Percentiles rank a stretch among this genome's conserved stretches.
phyloP scores from a whole-genome alignment of 805 yeast genomes.

The Wickerhamomyces alni region DNA sequence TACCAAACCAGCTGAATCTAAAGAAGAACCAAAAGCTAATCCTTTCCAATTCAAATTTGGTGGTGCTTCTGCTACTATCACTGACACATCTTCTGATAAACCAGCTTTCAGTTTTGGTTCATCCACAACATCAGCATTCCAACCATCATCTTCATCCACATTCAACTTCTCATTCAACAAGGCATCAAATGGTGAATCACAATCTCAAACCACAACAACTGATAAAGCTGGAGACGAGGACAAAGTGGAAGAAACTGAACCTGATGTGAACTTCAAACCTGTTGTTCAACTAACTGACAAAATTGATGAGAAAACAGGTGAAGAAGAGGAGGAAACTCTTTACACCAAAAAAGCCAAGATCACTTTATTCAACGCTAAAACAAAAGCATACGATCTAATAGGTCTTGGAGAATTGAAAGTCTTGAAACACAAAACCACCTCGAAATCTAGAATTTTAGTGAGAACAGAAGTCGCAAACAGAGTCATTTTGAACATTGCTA shows the following conservation, averaged over 20 bases:
- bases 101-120: constrained; percentile 7
- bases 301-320: constrained; percentile 66
- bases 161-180: background rate
- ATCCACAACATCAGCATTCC: constrained; percentile 3
- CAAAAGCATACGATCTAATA: constrained; percentile 48
- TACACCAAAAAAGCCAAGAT: constrained; percentile 69
- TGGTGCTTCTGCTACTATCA: background rate
- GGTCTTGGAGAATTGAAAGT: constrained; percentile 85
- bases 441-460: constrained; percentile 63
- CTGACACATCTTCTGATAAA: constrained; percentile 1
- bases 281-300: constrained; percentile 41
- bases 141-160: constrained; percentile 6
- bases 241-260: constrained; percentile 37
- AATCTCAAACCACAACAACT: too few species aligned
- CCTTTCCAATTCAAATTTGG: constrained; percentile 22
- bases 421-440: constrained; percentile 50
- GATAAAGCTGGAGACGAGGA: constrained; percentile 29
- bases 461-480: constrained; percentile 89
- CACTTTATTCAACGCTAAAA: constrained; percentile 48
- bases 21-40: constrained; percentile 4
- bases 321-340: constrained; percentile 66
- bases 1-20: constrained; percentile 4
- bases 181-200: background rate
- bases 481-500: constrained; percentile 62
- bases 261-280: constrained; percentile 41